Conservation (phyloP, 73 alveolate genomes). For the Tetrahymena thermophila region DNA sequence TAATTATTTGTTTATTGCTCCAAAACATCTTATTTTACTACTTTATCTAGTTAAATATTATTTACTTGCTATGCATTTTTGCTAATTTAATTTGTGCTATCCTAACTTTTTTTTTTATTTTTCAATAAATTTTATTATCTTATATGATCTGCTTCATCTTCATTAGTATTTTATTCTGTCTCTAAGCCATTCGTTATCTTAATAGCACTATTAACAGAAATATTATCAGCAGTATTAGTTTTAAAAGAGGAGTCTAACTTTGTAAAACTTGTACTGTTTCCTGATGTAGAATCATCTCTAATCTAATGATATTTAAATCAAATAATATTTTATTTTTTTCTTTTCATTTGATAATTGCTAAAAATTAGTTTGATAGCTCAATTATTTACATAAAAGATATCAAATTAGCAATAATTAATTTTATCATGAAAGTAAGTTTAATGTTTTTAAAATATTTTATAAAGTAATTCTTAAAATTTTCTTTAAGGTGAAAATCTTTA, state of each 20-base stretch:
- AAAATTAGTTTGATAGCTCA: too few relatives aligned
- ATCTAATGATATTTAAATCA: neutral
- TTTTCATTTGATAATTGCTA: neutral
- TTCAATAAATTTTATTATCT: too few relatives aligned
- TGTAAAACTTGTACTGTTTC: neutral
- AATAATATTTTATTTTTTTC: neutral
- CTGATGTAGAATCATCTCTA: neutral
- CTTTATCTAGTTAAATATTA: too few relatives aligned
- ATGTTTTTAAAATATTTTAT: too few relatives aligned
- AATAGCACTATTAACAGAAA: neutral
- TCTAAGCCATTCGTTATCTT: neutral
- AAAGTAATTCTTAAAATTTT: too few relatives aligned
- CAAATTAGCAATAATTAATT: too few relatives aligned
- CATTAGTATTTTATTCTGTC: neutral
- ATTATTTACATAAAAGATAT: too few relatives aligned
- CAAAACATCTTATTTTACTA: too few relatives aligned
- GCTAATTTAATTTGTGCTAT: too few relatives aligned
- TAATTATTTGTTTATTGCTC: too few relatives aligned
- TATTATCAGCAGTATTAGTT: neutral
- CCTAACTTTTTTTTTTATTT: neutral
- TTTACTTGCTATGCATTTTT: neutral
- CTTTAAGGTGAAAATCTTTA: too few relatives aligned
- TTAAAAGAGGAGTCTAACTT: neutral
- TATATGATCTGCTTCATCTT: neutral
- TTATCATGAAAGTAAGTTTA: too few relatives aligned